A percentile compares a stretch with the other conserved stretches of the same genome.
phyloP scores from a whole-genome alignment of 441 rosid species.

The Syzygium syzygioides region DNA sequence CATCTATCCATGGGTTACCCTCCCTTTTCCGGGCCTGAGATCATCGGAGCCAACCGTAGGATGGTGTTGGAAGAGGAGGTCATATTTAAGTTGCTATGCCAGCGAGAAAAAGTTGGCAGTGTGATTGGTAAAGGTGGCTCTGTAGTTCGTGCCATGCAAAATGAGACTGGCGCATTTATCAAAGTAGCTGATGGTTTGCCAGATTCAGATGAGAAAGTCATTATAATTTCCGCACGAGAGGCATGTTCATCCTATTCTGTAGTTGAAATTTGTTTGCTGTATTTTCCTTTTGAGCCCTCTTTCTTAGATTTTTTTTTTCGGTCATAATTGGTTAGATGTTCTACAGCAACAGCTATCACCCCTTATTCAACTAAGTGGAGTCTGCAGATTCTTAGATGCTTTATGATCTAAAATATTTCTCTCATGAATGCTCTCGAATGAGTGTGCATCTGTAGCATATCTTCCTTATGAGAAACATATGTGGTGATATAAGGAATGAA shows the following conservation, averaged over 20 bases:
- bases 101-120: constrained; percentile 60
- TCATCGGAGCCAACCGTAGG: constrained; percentile 35
- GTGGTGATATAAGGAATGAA: not conserved
- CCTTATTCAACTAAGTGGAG: not conserved
- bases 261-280: not conserved
- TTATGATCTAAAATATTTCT: not conserved
- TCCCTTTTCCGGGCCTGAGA: constrained; percentile 41
- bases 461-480: not conserved
- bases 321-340: constrained; percentile 6
- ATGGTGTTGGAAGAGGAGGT: constrained; percentile 49
- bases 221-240: constrained; percentile 60
- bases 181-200: constrained; percentile 45
- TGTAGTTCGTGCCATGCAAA: constrained; percentile 39
- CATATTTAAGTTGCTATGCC: constrained; percentile 45
- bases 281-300: not conserved
- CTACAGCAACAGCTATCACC: not conserved
- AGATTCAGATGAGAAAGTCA: constrained; percentile 49
- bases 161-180: constrained; percentile 54
- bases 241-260: constrained; percentile 16
- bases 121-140: constrained; percentile 72
- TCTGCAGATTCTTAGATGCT: not conserved
- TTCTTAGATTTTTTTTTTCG: not conserved
- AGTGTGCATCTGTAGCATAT: not conserved
- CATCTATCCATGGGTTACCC: constrained; percentile 43
- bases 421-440: not conserved